Evolutionary conservation across 148 eudicot species (phyloP).

Genomic region (Arbutus unedo): DNA sequence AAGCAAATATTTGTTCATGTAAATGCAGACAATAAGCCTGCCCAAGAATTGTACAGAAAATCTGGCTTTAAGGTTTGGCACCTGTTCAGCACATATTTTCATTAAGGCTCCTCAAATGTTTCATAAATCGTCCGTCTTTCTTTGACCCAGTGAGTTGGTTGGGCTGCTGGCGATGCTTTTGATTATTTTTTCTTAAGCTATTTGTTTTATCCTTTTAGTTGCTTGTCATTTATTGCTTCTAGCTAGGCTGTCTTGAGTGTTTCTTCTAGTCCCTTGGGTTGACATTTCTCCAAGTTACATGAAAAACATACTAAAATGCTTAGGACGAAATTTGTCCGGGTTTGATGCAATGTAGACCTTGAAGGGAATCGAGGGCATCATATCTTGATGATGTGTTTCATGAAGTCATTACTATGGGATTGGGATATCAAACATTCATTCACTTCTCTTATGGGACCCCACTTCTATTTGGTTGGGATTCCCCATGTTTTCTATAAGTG

Average conservation of each 20-base stretch:
- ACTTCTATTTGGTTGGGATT: too few relatives aligned
- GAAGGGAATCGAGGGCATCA: not conserved
- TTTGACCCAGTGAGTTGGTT: not conserved
- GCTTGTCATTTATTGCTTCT: not conserved
- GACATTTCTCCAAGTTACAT: not conserved
- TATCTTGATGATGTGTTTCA: not conserved
- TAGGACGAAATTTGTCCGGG: too few relatives aligned
- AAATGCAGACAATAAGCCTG: conserved; percentile 68
- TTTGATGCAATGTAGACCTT: not conserved
- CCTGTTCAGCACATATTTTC: not conserved
- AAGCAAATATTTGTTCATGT: conserved; percentile 75
- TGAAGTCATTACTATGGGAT: too few relatives aligned
- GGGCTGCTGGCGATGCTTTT: not conserved
- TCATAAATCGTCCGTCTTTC: not conserved
- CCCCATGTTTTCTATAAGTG: not conserved
- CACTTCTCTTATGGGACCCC: not conserved
- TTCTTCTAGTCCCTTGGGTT: not conserved
- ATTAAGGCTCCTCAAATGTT: not conserved
- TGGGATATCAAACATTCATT: too few relatives aligned
- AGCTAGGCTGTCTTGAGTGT: not conserved
- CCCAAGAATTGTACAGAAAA: conserved; percentile 64
- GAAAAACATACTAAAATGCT: not conserved
- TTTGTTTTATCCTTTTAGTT: not conserved
- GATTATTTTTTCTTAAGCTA: not conserved
- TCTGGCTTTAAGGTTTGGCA: conserved; percentile 60